Evolutionary conservation across 805 yeast species (phyloP).

Genomic region (Candida orba): DNA sequence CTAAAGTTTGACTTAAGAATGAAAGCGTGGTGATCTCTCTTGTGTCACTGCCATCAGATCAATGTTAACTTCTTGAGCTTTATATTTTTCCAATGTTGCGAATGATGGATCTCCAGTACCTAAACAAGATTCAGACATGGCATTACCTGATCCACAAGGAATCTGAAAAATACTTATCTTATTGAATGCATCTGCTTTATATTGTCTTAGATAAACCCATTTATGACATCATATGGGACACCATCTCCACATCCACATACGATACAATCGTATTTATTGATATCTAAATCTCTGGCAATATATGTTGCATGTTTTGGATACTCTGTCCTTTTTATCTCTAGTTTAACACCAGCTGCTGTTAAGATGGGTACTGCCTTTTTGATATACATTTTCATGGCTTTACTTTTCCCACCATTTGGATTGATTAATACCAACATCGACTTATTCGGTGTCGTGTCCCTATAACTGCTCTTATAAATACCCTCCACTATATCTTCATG

Average conservation of each 20-base stretch:
- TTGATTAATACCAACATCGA: slow-evolving; percentile 66
- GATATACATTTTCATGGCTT: slow-evolving; percentile 52
- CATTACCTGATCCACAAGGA: slow-evolving; percentile 97
- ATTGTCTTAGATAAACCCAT: no score
- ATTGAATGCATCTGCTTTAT: slow-evolving; percentile 56
- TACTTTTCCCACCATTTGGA: slow-evolving; percentile 86
- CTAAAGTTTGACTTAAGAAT: slow-evolving; percentile 81
- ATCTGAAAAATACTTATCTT: slow-evolving; percentile 70
- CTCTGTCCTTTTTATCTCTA: slow-evolving; percentile 54
- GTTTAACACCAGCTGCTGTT: slow-evolving; percentile 52
- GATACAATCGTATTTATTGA: slow-evolving; percentile 60
- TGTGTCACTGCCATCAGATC: slow-evolving; percentile 85
- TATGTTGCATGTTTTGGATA: slow-evolving; percentile 70
- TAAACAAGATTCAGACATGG: slow-evolving; percentile 74
- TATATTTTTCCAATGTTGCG: slow-evolving; percentile 68
- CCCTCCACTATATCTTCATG: slow-evolving; percentile 23
- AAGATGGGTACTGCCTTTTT: slow-evolving; percentile 61
- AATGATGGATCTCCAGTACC: no score
- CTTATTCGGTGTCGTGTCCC: slow-evolving; percentile 32
- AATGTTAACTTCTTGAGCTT: slow-evolving; percentile 54
- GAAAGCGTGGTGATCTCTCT: slow-evolving; percentile 46
- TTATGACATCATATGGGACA: no score
- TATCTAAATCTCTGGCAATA: slow-evolving; percentile 51
- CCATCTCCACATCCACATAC: slow-evolving; percentile 89
- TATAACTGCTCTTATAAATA: slow-evolving; percentile 33